These are phyloP conservation scores for Symmetrospora coprosmae DNA, from an alignment of 768 basidiomycete species.

Conservation along the genomic window DNA sequence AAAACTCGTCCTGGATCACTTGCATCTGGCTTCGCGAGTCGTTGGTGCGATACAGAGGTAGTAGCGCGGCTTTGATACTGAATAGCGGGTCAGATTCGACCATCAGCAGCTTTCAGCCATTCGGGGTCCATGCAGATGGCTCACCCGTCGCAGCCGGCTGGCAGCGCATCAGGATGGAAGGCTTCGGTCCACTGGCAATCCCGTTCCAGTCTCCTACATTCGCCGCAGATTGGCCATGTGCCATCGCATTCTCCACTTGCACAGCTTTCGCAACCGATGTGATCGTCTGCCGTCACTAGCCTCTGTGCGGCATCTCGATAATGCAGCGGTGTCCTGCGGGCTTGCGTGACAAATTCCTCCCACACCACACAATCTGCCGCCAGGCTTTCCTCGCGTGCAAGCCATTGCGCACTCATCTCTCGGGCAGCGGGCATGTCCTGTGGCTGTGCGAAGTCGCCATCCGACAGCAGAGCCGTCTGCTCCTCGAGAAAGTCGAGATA, in stretches of 20 bases:
- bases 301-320: not conserved
- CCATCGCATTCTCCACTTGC: not conserved
- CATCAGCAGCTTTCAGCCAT: no score
- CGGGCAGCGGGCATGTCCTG: not conserved
- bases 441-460: not conserved
- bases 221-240: not conserved
- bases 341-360: conserved; percentile 1
- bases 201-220: not conserved
- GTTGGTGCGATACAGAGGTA: not conserved
- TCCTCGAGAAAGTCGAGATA: not conserved
- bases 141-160: no score
- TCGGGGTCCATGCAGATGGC: no score
- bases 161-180: not conserved
- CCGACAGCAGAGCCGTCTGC: not conserved
- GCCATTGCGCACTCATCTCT: conserved; percentile 9
- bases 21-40: not conserved
- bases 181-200: not conserved
- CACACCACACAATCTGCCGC: conserved; percentile 6
- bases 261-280: not conserved
- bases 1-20: not conserved
- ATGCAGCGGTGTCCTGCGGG: not conserved
- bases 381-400: not conserved
- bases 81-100: not conserved
- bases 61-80: not conserved
- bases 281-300: not conserved